A percentile compares a stretch with the other conserved stretches of the same genome.
phyloP scores from a whole-genome alignment of 2,329 filamentous ascomycete species.

The Sclerotinia glacialis region DNA sequence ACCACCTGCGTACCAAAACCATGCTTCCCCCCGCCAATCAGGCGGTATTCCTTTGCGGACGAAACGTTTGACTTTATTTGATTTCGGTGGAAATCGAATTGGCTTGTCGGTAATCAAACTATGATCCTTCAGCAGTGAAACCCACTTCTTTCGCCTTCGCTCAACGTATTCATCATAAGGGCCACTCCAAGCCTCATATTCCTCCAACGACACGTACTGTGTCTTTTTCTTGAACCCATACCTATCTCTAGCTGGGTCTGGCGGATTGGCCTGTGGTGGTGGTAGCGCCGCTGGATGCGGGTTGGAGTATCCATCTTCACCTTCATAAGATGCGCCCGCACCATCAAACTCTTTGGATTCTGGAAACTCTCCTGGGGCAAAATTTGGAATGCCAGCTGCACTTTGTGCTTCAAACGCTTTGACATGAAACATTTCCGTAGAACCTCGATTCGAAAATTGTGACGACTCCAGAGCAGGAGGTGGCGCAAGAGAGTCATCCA shows the following conservation, averaged over 20 bases:
- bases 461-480: conserved; percentile 13
- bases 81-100: conserved; percentile 74
- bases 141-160: conserved; percentile 79
- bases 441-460: conserved; percentile 40
- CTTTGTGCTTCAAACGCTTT: conserved; percentile 42
- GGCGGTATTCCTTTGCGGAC: conserved; percentile 91
- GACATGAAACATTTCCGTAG: conserved; percentile 42
- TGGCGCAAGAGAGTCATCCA: conserved; percentile 29
- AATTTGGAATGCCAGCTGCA: conserved; percentile 41
- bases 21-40: conserved; percentile 90
- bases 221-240: conserved; percentile 92
- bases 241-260: conserved; percentile 58
- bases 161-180: conserved; percentile 73
- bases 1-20: conserved; percentile 94
- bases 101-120: conserved; percentile 70
- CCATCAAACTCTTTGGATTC: conserved; percentile 18
- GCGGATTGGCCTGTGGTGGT: conserved; percentile 25
- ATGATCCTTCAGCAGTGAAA: conserved; percentile 70
- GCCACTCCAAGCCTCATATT: conserved; percentile 80
- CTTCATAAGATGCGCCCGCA: conserved; percentile 22
- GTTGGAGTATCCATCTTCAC: conserved; percentile 24
- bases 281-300: conserved; percentile 23
- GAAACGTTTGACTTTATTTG: conserved; percentile 82
- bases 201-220: conserved; percentile 69
- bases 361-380: not conserved